phyloP scores from a whole-genome alignment of 768 basidiomycete species.

The Auriculariales sp. region DNA sequence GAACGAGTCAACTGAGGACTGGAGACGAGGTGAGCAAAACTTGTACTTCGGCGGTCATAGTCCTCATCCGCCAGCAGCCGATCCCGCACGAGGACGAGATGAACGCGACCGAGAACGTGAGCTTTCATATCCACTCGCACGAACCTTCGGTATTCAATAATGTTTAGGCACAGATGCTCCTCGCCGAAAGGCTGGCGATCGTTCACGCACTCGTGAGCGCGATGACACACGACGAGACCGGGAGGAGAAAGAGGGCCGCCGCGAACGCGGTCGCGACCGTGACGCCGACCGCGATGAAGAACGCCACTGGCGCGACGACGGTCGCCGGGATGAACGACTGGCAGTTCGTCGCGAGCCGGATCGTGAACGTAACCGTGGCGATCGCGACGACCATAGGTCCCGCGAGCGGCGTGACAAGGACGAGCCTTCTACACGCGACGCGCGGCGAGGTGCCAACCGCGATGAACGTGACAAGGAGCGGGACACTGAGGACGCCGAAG shows the following conservation, averaged over 20 bases:
- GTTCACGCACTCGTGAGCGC: slow-evolving; percentile 30
- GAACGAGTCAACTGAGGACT: slow-evolving; percentile 67
- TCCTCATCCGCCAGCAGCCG: slow-evolving; percentile 3
- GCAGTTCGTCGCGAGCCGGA: slow-evolving; percentile 39
- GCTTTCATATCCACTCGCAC: too few relatives aligned
- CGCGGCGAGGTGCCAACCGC: neutral
- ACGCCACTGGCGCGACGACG: slow-evolving; percentile 71
- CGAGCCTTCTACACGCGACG: slow-evolving; percentile 2
- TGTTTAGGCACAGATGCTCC: too few relatives aligned
- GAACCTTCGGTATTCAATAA: too few relatives aligned
- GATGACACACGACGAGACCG: slow-evolving; percentile 14
- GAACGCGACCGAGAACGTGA: slow-evolving; percentile 42
- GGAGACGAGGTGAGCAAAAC: slow-evolving; percentile 71
- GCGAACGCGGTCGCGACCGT: slow-evolving; percentile 17
- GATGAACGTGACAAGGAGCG: slow-evolving; percentile 32
- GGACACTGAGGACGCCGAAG: slow-evolving; percentile 7
- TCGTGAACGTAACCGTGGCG: slow-evolving; percentile 51
- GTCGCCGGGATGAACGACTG: slow-evolving; percentile 63
- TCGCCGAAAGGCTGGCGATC: slow-evolving; percentile 40
- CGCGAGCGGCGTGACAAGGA: slow-evolving; percentile 21
- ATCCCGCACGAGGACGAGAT: slow-evolving; percentile 34
- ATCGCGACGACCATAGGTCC: slow-evolving; percentile 58
- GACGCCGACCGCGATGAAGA: slow-evolving; percentile 43
- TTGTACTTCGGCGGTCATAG: too few relatives aligned
- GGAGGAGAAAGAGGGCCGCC: slow-evolving; percentile 18